Percentiles rank a stretch among this genome's conserved stretches.
Evolutionary conservation across 345 rosid species (phyloP).

Genomic region (Lumnitzera littorea): DNA sequence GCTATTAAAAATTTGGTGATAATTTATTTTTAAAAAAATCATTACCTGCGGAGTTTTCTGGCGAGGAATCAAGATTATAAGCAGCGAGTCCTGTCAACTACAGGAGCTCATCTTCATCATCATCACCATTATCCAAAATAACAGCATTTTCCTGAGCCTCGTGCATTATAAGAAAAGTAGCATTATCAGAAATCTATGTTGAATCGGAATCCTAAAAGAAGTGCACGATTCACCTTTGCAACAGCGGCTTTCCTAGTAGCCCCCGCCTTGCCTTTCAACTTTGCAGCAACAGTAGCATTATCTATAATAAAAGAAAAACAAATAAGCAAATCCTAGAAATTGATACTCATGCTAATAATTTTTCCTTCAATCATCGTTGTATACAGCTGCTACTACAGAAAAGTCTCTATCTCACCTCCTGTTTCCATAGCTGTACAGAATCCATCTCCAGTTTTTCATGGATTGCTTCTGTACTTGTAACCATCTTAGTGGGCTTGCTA

Average conservation of each 20-base stretch:
- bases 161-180: no score
- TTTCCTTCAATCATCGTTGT: not conserved
- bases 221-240: not conserved
- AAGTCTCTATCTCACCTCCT: slow-evolving; percentile 33
- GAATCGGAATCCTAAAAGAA: no score
- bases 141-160: not conserved
- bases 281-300: slow-evolving; percentile 34
- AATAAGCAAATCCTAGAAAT: no score
- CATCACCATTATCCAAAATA: slow-evolving; percentile 16
- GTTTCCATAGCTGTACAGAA: slow-evolving; percentile 32
- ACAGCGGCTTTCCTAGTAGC: slow-evolving; percentile 41
- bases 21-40: no score
- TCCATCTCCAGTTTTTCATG: slow-evolving; percentile 18
- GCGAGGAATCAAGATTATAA: slow-evolving; percentile 56
- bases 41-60: slow-evolving; percentile 55
- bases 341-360: not conserved
- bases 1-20: not conserved
- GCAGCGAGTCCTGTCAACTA: slow-evolving; percentile 60
- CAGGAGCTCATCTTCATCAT: slow-evolving; percentile 43
- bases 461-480: slow-evolving; percentile 16
- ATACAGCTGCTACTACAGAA: not conserved
- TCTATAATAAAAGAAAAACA: slow-evolving; percentile 18
- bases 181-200: no score
- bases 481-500: slow-evolving; percentile 42
- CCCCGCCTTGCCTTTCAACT: slow-evolving; percentile 46